Percentiles rank a stretch among this genome's conserved stretches.
Evolutionary conservation across 352 stramenopile species (phyloP).

Genomic region (Pythium vanterpoolii): DNA sequence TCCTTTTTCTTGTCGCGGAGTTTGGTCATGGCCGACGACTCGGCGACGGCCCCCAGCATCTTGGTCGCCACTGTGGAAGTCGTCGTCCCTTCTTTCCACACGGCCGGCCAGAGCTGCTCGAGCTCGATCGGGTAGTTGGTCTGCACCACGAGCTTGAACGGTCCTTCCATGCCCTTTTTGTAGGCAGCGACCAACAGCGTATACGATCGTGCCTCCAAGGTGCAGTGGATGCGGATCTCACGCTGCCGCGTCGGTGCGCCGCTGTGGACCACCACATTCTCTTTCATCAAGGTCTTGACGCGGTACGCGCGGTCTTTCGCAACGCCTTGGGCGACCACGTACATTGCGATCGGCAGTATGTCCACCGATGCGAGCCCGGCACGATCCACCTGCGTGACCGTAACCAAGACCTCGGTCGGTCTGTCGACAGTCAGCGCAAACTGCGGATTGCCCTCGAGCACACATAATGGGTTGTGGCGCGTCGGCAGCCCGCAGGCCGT

Average conservation of each 20-base stretch:
- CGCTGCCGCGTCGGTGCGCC: constrained; percentile 66
- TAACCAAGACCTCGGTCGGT: constrained; percentile 84
- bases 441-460: constrained; percentile 88
- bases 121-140: constrained; percentile 83
- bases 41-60: constrained; percentile 57
- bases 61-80: constrained; percentile 53
- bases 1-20: constrained; percentile 74
- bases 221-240: constrained; percentile 75
- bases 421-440: constrained; percentile 71
- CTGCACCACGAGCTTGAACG: constrained; percentile 83
- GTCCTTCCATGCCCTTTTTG: constrained; percentile 86
- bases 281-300: constrained; percentile 54
- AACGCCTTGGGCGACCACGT: constrained; percentile 51
- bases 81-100: constrained; percentile 52
- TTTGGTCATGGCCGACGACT: constrained; percentile 51
- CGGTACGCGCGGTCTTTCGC: constrained; percentile 57
- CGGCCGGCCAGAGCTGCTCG: constrained; percentile 75
- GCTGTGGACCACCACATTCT: constrained; percentile 78
- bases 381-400: constrained; percentile 78
- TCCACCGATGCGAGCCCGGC: constrained; percentile 57
- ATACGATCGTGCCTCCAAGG: constrained; percentile 79
- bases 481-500: constrained; percentile 85
- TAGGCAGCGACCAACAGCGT: constrained; percentile 87
- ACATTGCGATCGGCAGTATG: constrained; percentile 66
- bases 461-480: constrained; percentile 75